These are phyloP conservation scores for Helotiales sp. DNA, from an alignment of 2,329 filamentous ascomycete species.

Conservation along the genomic window DNA sequence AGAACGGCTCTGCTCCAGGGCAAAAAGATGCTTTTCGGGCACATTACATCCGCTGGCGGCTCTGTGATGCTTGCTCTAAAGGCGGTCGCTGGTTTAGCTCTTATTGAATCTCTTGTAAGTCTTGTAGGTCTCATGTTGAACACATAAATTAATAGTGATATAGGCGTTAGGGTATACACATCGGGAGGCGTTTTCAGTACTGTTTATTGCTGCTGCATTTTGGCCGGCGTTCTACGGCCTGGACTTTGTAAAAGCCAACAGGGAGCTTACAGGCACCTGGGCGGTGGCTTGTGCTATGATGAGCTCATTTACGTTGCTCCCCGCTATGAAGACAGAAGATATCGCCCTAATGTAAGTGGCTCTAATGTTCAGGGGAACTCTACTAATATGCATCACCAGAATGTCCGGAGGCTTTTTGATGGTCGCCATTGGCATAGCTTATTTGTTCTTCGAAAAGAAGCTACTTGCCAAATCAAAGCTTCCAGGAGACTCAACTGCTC, in stretches of 20 bases:
- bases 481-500: constrained; percentile 23
- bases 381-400: constrained; percentile 43
- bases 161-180: constrained; percentile 91
- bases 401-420: constrained; percentile 76
- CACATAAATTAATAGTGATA: constrained; percentile 15
- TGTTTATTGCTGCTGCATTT: constrained; percentile 73
- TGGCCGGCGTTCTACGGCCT: constrained; percentile 79
- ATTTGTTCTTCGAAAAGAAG: constrained; percentile 74
- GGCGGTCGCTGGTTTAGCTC: constrained; percentile 63
- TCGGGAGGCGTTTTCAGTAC: constrained; percentile 79
- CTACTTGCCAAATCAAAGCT: constrained; percentile 30
- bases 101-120: constrained; percentile 76
- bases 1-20: constrained; percentile 69
- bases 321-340: constrained; percentile 82
- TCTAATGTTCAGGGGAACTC: not conserved
- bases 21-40: constrained; percentile 64
- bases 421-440: constrained; percentile 72
- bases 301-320: constrained; percentile 87
- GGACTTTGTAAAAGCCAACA: constrained; percentile 68
- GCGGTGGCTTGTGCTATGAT: constrained; percentile 74
- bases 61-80: constrained; percentile 63
- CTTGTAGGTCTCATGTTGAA: not conserved
- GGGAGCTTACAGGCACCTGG: constrained; percentile 69
- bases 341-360: constrained; percentile 67
- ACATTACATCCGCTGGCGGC: constrained; percentile 62